Percentiles rank a stretch among this genome's conserved stretches.
Conservation (phyloP, 1,284 basidiomycete genomes). For the Tausonia pullulans region DNA sequence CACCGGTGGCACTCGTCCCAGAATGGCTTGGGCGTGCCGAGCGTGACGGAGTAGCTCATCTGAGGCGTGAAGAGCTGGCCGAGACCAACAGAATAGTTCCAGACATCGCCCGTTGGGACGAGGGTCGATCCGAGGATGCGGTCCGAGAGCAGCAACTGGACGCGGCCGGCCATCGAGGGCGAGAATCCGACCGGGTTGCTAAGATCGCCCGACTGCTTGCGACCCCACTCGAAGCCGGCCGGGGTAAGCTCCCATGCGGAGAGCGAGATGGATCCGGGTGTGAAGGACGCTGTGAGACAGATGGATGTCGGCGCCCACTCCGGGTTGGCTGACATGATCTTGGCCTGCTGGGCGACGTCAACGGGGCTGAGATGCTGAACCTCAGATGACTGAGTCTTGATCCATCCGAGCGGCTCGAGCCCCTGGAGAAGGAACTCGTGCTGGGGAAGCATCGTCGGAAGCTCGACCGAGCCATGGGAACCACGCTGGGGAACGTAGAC, state of each 20-base stretch:
- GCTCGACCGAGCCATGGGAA: conserved; percentile 82
- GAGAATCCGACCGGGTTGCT: conserved; percentile 84
- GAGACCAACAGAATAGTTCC: conserved; percentile 87
- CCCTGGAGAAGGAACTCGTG: conserved; percentile 92
- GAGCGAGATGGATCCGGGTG: conserved; percentile 90
- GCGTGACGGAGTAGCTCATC: conserved; percentile 70
- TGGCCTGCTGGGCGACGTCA: conserved; percentile 92
- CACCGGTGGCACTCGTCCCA: conserved; percentile 86
- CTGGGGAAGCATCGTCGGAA: conserved; percentile 73
- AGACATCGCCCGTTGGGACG: conserved; percentile 78
- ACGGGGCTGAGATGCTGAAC: conserved; percentile 82
- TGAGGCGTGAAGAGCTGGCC: conserved; percentile 83
- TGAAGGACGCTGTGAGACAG: conserved; percentile 83
- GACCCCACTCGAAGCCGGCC: conserved; percentile 94
- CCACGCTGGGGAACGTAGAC: conserved; percentile 95
- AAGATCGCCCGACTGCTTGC: conserved; percentile 81
- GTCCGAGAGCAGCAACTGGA: conserved; percentile 88
- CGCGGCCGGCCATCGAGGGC: conserved; percentile 92
- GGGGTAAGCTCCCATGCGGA: conserved; percentile 84
- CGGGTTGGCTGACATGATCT: conserved; percentile 89
- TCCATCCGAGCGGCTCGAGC: conserved; percentile 91
- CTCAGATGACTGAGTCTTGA: conserved; percentile 89
- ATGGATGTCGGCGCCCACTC: conserved; percentile 92
- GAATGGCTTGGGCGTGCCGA: conserved; percentile 86
- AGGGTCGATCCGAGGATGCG: conserved; percentile 83